Evolutionary conservation across 495 filamentous ascomycete species (phyloP), one percentile per base, ranked within the genome.

Genomic region (Hypoxylon crocopeplum): DNA sequence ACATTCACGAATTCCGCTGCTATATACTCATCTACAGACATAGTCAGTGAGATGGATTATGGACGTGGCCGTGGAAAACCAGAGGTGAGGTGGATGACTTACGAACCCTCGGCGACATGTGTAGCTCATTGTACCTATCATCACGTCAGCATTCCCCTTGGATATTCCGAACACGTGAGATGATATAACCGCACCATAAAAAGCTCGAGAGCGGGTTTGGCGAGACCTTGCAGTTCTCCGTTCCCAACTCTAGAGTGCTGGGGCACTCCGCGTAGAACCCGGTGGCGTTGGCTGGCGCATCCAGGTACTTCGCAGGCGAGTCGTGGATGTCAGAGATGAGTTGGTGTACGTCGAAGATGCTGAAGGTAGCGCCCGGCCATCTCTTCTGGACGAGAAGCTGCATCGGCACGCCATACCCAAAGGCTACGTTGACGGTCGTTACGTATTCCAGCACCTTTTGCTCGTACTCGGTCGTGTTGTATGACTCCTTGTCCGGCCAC

Each of bases 311-410:
- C 6, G 67, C 58, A 0, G 88, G 87, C 56, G 82, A 66, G 62
- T 79, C 65, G 66, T 84, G 79, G 48, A 91, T 87, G 67, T 91
- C 85, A 0, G 72, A 72, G 21, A 92, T 69, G 48, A 91, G 72
- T 41, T 69, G 73, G 68, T 90, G 81, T 22, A 86, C 78, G 71
- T 91, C 80, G 63, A 86, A 85, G 34, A 90, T 58, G 21, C 83
- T 84, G 57, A 92, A 71, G 3, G 80, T 80, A 2, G 84, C 83
- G 19, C 79, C 82, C 0, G 81, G 82, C 73, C 81, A 90, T 27
- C 84, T 71, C 7, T 75, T 71, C 59, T 74, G 72, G 48, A 89
- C 50, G 15, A 75, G 19, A 2, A 75, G 53, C 62, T 88, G 79
- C 56, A 79, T 80, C 4, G 86, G 80, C 12, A 82, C 82, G 29